Base-by-base conservation (phyloP, 768 basidiomycete genomes). In the Termitomyces sp. region DNA sequence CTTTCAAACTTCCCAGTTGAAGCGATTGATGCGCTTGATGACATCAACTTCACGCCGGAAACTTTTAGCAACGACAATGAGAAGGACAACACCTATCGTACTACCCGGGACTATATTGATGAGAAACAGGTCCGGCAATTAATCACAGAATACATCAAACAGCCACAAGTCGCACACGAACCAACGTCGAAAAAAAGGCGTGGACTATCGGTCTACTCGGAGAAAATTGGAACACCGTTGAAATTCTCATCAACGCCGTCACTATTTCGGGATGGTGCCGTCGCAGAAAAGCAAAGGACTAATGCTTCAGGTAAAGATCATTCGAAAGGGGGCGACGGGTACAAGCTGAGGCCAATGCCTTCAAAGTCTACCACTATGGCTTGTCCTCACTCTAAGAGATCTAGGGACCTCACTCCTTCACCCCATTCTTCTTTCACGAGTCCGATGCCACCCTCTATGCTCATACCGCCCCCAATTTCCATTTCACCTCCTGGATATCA, bases 1-100 rank as follows among this genome's bases (percentile, higher is more conserved):
- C 30, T 36, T 30, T 10, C 20, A 26, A 45, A 26, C 45, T 8
- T 43, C 9, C 1, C 45, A 78, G 79, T 80, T 44, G 69, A 72
- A 62, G 78, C 75, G 6, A 71, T 61, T 3, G 70, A 73, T 28
- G 74, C 69, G 13, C 69, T 79, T 14, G 78, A 77, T 33, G 75
- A 69, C 7, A 70, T 71, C 26, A 73, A 77, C 65, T 80, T 80
- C 54, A 75, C 78, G 0, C 75, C 76, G 0, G 75, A 76, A 16
- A 71, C 69, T 46, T 77, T 80, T 57, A 58, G 72, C 50, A 72
- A 66, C 56, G 69, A 64, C 16, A 58, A 61, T 36, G 60, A 64
- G 24, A 67, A 70, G 38, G 66, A 65, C 50, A 24, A 49, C 16
- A 26, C 57, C 22, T 58, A 59, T 53, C 33, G 35, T 6, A 43